Evolutionary conservation across 2,329 filamentous ascomycete genomes (phyloP), one percentile per base, ranked within the genome.

Genomic region (Aspergillus ustus): DNA sequence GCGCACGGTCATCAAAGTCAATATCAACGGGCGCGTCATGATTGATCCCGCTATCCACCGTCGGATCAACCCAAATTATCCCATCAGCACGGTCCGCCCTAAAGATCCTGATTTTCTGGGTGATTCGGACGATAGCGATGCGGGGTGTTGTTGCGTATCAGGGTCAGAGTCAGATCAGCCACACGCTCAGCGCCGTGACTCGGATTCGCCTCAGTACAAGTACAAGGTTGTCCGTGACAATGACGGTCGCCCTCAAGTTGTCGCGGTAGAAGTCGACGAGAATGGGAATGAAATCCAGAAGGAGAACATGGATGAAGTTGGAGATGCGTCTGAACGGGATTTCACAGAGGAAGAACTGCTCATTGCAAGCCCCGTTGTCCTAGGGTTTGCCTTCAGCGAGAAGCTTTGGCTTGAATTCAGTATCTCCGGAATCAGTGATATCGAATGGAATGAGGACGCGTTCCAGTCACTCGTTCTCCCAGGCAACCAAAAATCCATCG

Each of bases 331-430:
- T 31, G 67, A 78, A 44, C 83, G 83, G 1, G 81, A 85, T 20
- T 93, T 95, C 73, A 90, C 85, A 0, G 91, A 95, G 52, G 92
- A 96, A 64, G 91, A 97, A 67, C 89, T 95, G 25, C 81, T 97
- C 6, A 89, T 96, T 52, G 89, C 92, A 2, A 94, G 91, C 2
- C 90, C 93, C 0, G 88, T 96, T 0, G 91, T 96, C 0, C 84
- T 96, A 1, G 93, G 93, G 0, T 97, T 96, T 69, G 87, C 91
- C 0, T 96, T 97, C 74, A 87, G 87, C 1, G 92, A 96, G 77
- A 97, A 96, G 78, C 82, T 92, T 9, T 97, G 93, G 93, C 84
- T 96, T 0, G 92, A 97, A 73, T 92, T 97, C 69, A 89, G 88
- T 0, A 89, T 97, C 20, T 91, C 90, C 0, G 88, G 89, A 0